Conservation (phyloP, 139 green algal species). For the Chlamydomonas sphaeroides region DNA sequence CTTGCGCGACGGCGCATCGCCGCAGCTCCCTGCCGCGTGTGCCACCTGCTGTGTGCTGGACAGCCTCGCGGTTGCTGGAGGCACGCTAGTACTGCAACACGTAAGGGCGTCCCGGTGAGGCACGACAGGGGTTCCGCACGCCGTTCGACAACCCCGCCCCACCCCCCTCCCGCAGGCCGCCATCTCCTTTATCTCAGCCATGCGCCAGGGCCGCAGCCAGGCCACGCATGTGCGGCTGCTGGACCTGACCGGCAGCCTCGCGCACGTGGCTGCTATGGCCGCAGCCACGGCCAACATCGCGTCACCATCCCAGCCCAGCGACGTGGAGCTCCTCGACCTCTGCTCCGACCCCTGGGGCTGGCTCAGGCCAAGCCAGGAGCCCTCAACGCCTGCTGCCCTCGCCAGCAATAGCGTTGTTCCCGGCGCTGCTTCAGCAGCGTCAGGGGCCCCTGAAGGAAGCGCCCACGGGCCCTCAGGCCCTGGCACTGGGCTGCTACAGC, state of each 20-base stretch:
- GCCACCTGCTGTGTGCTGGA: slow-evolving; percentile 14
- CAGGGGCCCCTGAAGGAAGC: too few relatives aligned
- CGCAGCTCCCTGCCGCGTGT: not conserved
- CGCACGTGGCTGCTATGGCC: not conserved
- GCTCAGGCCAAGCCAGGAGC: too few relatives aligned
- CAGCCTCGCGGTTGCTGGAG: not conserved
- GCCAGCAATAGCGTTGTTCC: too few relatives aligned
- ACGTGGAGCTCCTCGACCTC: slow-evolving; percentile 2
- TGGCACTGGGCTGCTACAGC: too few relatives aligned
- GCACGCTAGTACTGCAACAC: slow-evolving; percentile 1
- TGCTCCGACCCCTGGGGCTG: slow-evolving; percentile 18
- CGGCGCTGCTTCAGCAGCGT: too few relatives aligned
- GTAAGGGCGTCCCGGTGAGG: not conserved
- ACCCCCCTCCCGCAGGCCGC: not conserved
- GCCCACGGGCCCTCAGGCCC: too few relatives aligned
- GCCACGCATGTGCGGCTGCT: not conserved
- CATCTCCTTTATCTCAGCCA: not conserved
- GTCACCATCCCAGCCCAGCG: not conserved
- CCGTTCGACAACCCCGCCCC: not conserved
- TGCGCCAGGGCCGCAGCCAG: slow-evolving; percentile 26
- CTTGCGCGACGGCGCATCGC: slow-evolving; percentile 24
- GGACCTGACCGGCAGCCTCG: not conserved
- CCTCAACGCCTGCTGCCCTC: too few relatives aligned
- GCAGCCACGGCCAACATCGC: not conserved
- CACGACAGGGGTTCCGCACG: too few relatives aligned